Evolutionary conservation across 2,329 filamentous ascomycete genomes (phyloP).

Genomic region (Rugonectria rugulosa): DNA sequence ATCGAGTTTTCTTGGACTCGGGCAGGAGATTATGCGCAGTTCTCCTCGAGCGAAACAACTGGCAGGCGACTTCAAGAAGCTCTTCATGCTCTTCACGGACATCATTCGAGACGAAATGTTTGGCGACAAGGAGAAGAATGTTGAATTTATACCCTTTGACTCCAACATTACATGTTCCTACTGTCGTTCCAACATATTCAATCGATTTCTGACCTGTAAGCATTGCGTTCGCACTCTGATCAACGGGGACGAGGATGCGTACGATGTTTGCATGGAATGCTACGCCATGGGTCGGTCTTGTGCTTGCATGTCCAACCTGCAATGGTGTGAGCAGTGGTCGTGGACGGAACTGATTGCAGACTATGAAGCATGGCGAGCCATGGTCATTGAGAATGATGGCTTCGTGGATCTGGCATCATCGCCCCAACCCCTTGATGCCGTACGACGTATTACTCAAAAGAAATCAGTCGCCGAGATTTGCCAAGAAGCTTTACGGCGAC

Average conservation of each 20-base stretch:
- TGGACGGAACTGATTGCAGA: constrained; percentile 81
- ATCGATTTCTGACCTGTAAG: constrained; percentile 92
- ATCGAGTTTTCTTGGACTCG: constrained; percentile 57
- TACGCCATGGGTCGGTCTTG: constrained; percentile 98
- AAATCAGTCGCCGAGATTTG: constrained; percentile 93
- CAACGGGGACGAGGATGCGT: constrained; percentile 79
- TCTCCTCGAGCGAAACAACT: constrained; percentile 69
- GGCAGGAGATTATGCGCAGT: constrained; percentile 52
- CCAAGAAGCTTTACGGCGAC: constrained; percentile 80
- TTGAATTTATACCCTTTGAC: constrained; percentile 83
- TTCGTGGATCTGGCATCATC: constrained; percentile 71
- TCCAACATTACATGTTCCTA: constrained; percentile 95
- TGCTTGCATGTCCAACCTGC: constrained; percentile 81
- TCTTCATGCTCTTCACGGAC: constrained; percentile 80
- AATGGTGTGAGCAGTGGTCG: constrained; percentile 92
- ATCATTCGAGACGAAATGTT: constrained; percentile 90
- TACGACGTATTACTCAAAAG: constrained; percentile 70
- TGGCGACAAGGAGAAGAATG: constrained; percentile 70
- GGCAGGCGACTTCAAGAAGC: constrained; percentile 80
- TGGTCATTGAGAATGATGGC: constrained; percentile 78
- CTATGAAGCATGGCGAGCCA: constrained; percentile 83
- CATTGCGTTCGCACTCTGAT: constrained; percentile 75
- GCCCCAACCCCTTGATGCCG: constrained; percentile 74
- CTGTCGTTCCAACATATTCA: constrained; percentile 96
- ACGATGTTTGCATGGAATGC: constrained; percentile 98